Conservation (phyloP, 2,329 filamentous ascomycete species). For the Phyllosticta citrichinensis region DNA sequence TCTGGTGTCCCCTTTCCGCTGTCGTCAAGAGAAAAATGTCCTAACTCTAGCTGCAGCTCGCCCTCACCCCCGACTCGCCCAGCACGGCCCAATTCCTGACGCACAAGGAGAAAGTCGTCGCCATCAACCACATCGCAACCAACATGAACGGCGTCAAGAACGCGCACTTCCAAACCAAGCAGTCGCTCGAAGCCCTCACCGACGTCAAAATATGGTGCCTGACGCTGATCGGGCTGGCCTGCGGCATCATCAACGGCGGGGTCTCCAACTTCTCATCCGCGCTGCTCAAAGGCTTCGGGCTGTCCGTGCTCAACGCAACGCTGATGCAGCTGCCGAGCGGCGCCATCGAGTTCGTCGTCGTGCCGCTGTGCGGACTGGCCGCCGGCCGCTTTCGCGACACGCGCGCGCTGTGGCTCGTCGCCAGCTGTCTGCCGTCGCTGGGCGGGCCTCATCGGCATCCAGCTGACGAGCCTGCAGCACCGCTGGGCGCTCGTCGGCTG, state of each 20-base stretch:
- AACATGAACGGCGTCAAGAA: slow-evolving; percentile 36
- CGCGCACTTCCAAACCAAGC: slow-evolving; percentile 24
- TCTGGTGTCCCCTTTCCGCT: background rate
- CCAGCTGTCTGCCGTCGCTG: slow-evolving; percentile 37
- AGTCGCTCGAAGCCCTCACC: slow-evolving; percentile 31
- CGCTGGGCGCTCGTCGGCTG: slow-evolving; percentile 42
- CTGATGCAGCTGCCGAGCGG: slow-evolving; percentile 35
- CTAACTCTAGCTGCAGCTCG: slow-evolving; percentile 13
- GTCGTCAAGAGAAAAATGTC: too few relatives aligned
- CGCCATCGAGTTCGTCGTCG: slow-evolving; percentile 34
- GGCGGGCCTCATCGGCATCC: slow-evolving; percentile 42
- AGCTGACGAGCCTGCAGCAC: slow-evolving; percentile 36
- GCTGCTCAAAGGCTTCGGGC: slow-evolving; percentile 36
- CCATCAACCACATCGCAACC: slow-evolving; percentile 29
- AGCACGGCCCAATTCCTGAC: slow-evolving; percentile 26
- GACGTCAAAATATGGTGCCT: slow-evolving; percentile 34
- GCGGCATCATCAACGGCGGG: slow-evolving; percentile 41
- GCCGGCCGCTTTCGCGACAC: slow-evolving; percentile 23
- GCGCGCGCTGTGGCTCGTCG: slow-evolving; percentile 23
- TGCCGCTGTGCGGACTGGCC: slow-evolving; percentile 25
- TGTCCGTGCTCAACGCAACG: slow-evolving; percentile 31
- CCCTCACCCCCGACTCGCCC: slow-evolving; percentile 28
- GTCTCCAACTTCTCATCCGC: slow-evolving; percentile 41
- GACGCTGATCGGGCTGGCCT: slow-evolving; percentile 31
- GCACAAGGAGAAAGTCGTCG: slow-evolving; percentile 30